Base-by-base conservation (phyloP, 1,284 basidiomycete genomes). In the Puccinia horiana region DNA sequence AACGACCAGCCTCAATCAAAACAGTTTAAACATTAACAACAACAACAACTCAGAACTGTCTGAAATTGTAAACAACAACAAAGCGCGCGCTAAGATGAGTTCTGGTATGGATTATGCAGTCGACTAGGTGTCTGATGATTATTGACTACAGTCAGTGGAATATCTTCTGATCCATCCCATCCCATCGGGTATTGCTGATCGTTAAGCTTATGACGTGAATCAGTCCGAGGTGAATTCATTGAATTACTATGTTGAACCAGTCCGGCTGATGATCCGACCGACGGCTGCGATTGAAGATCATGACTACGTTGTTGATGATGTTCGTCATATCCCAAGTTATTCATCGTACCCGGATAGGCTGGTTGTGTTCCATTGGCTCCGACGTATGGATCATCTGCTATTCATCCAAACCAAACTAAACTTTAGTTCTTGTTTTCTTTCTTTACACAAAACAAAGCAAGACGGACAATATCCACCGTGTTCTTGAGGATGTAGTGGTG, bases 341-440 rank as follows among this genome's bases (percentile, higher is more conserved):
- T 69, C 35, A 83, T 32, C 42, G 72, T 80, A 18, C 77, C 81
- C 1, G 83, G 84, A 29, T 83, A 74, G 2, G 82, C 83, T 65
- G 83, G 81, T 35, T 84, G 84, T 5, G 83, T 61, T 8, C 83
- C 78, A n/a, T 70, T 79, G 0, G 82, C 81, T 5, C 82, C 83
- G 9, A 84, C 83, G 76, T 83, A 84, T 37, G 83, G 80, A 58
- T 85, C 83, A 72, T 83, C 83, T 81, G 54, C 61, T 52, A n/a
- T n/a, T 23, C 23, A 56, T 16, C 23, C 18, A 42, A 61, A 56
- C 54, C 44, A 69, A 37, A 42, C 23, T 9, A 37, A 26, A 58
- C n/a, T 58, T 37, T 67, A 49, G 58, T 40, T 16, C 20, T 26
- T 56, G 35, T 8, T 26, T 16, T 0, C 8, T 76, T 80, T 37